Evolutionary conservation across 345 rosid species (phyloP).

Genomic region (Orychophragmus violaceus): DNA sequence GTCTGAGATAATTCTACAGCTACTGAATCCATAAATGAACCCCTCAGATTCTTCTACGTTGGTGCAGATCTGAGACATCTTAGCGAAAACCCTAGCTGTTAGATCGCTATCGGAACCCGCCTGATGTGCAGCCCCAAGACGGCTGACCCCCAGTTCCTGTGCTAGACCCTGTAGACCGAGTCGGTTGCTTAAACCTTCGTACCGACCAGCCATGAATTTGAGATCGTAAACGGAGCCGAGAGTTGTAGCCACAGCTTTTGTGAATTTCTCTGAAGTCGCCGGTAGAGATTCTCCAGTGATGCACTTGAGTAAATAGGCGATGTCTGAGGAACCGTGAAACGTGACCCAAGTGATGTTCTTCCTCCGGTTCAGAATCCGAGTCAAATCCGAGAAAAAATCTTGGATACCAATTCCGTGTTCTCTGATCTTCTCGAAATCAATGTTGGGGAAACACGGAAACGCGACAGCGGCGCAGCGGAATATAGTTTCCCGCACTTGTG

Average conservation of each 20-base stretch:
- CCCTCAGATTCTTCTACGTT: not conserved
- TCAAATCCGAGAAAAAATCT: not conserved
- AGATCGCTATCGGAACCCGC: slow-evolving; percentile 7
- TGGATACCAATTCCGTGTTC: not conserved
- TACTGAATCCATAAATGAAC: not conserved
- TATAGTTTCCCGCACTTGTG: no score
- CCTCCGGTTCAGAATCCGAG: not conserved
- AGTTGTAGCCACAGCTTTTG: not conserved
- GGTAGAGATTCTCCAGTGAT: not conserved
- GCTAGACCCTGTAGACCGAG: not conserved
- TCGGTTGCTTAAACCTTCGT: not conserved
- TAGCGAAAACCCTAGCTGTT: not conserved
- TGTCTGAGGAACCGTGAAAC: slow-evolving; percentile 8
- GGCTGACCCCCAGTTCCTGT: not conserved
- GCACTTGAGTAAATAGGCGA: not conserved
- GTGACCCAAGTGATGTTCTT: not conserved
- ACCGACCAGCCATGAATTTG: not conserved
- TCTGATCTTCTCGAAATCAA: not conserved
- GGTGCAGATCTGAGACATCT: not conserved
- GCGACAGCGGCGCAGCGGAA: no score
- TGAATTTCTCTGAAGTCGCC: not conserved
- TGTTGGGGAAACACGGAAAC: no score
- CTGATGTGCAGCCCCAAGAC: not conserved
- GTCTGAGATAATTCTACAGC: not conserved
- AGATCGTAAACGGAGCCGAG: slow-evolving; percentile 8